Evolutionary conservation across 331 rosid genomes (phyloP).

Genomic region (Quercus phellos): DNA sequence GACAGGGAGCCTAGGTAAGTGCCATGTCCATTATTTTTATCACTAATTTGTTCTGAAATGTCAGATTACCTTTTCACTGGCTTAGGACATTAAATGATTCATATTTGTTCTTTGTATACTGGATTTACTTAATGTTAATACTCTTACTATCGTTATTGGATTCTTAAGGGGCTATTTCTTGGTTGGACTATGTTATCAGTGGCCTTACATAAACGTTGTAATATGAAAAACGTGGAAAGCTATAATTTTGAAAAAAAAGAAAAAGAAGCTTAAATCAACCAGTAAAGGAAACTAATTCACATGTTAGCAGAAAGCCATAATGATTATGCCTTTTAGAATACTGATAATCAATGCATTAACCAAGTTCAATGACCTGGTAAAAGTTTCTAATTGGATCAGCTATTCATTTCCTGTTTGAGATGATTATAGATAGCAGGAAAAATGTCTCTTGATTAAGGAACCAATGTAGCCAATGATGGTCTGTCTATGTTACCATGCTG

Average conservation of each 20-base stretch:
- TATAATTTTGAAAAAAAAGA: neutral
- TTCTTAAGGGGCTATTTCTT: neutral
- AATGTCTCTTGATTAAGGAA: neutral
- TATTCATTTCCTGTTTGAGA: neutral
- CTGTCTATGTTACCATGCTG: neutral
- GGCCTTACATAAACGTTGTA: neutral
- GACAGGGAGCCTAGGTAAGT: slow-evolving; percentile 87
- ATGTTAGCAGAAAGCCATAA: slow-evolving; percentile 18
- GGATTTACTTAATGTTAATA: neutral
- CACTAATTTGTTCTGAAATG: slow-evolving; percentile 14
- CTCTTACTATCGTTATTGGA: neutral
- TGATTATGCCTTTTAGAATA: neutral
- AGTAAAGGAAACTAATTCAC: slow-evolving; percentile 2
- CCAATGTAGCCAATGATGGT: neutral
- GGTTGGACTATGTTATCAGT: slow-evolving; percentile 7
- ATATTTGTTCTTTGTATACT: neutral
- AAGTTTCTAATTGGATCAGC: neutral
- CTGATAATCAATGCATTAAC: neutral
- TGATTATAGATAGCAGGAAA: neutral
- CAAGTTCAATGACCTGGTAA: neutral
- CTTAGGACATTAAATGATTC: slow-evolving; percentile 15
- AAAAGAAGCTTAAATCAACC: neutral
- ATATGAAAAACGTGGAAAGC: neutral
- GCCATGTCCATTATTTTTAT: slow-evolving; percentile 18
- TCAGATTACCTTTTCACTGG: neutral